Conservation (phyloP, 164 flowering plant genomes). For the Piper betle region DNA sequence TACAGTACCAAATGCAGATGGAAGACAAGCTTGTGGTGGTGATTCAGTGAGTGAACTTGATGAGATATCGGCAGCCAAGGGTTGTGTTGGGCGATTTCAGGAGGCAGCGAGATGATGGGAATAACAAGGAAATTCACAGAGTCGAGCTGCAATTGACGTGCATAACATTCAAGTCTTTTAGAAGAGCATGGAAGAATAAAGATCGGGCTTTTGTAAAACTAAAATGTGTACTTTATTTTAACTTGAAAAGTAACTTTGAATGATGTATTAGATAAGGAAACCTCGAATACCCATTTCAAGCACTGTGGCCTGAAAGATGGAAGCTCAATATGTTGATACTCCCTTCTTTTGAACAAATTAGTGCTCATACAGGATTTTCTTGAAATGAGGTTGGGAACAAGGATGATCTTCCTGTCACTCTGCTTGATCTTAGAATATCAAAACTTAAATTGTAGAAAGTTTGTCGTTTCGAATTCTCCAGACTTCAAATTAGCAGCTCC, state of each 20-base stretch:
- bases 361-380: too few species aligned
- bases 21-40: constrained; percentile 33
- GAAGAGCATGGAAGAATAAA: not conserved
- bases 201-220: not conserved
- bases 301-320: too few species aligned
- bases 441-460: too few species aligned
- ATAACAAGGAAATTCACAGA: constrained; percentile 50
- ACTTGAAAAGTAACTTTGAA: too few species aligned
- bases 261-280: too few species aligned
- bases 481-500: not conserved
- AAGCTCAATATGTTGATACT: too few species aligned
- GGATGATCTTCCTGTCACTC: too few species aligned
- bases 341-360: not conserved
- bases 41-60: constrained; percentile 58
- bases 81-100: constrained; percentile 89
- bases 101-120: constrained; percentile 95
- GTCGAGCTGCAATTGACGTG: constrained; percentile 6
- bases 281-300: too few species aligned
- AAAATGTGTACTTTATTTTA: too few species aligned
- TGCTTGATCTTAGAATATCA: too few species aligned
- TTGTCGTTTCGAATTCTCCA: too few species aligned
- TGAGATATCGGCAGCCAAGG: constrained; percentile 84
- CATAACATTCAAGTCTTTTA: not conserved
- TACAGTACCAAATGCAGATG: not conserved
- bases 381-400: too few species aligned